Evolutionary conservation across 371 early-diverging fungal genomes (phyloP).

Genomic region (Mortierella sp.): DNA sequence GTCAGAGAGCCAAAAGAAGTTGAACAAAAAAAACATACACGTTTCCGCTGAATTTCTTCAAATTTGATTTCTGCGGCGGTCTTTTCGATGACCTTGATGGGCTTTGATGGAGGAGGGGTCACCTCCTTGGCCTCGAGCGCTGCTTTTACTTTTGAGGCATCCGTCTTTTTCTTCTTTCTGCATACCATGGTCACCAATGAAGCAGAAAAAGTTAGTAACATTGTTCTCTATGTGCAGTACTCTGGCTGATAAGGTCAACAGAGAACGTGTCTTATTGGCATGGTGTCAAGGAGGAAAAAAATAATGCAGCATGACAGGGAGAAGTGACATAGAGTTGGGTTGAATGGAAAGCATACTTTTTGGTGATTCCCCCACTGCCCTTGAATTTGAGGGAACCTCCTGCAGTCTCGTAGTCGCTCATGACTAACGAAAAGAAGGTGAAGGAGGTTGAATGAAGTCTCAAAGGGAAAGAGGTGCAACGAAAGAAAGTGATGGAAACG

Average conservation of each 20-base stretch:
- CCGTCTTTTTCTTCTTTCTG: constrained; percentile 63
- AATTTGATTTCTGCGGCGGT: constrained; percentile 74
- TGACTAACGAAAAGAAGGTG: neutral
- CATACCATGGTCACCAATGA: no score
- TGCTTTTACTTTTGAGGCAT: constrained; percentile 61
- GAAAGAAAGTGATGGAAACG: neutral
- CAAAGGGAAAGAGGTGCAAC: neutral
- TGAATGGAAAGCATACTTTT: constrained; percentile 58
- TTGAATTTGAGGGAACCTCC: constrained; percentile 71
- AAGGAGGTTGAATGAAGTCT: neutral
- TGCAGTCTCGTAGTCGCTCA: constrained; percentile 62
- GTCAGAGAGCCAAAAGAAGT: neutral
- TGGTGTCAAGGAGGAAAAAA: no score
- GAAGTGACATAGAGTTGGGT: neutral
- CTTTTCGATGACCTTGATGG: constrained; percentile 60
- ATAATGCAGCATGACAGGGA: no score
- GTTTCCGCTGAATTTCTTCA: constrained; percentile 66
- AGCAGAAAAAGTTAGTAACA: no score
- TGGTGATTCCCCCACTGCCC: constrained; percentile 62
- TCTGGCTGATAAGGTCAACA: no score
- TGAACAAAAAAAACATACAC: constrained; percentile 55
- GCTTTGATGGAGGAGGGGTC: constrained; percentile 40
- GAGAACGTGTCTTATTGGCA: no score
- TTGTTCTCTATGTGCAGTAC: no score
- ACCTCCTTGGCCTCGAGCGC: constrained; percentile 57